Base-by-base conservation (phyloP, 192 early-diverging fungal genomes). In the Coemansia sp. region DNA sequence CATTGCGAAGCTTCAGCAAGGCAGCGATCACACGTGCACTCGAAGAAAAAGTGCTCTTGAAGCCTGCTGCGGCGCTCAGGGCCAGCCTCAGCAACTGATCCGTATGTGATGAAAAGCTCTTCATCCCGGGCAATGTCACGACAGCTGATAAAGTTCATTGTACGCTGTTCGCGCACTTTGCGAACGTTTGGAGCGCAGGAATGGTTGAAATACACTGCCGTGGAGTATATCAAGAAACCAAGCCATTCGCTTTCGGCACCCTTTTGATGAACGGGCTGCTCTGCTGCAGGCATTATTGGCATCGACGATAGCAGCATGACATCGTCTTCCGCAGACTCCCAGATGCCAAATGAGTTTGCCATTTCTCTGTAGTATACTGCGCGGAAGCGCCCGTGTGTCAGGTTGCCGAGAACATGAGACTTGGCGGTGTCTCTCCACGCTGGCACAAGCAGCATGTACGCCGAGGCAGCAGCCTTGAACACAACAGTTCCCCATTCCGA, bases 311-410 rank as follows among this genome's bases (percentile, higher is more conserved):
- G 38, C 38, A 40, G 38, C 20, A 13, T 7, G 5, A 52, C 23
- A 62, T 48, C 48, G 23, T 82, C 80, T 5, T 45, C 56, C 4
- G 81, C 63, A 20, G 70, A 70, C 41, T 90, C 87, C 63, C 87
- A 86, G 58, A 90, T 82, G 0, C 89, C 89, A 78, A 90, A 90
- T 7, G 87, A 87, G 61, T 90, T 90, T 20, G 89, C 82, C 48
- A 85, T 83, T 70, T 90, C 89, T 23, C 86, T 79, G 62, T 76
- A 90, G 49, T 82, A 83, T 9, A 88, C 78, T 0, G 64, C 59
- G 0, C 89, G 77, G 57, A 88, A 90, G 19, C 66, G 60, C 17
- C 13, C 48, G 33, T 85, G 85, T 4, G 63, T 58, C 68, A 74
- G 45, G 0, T 20, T 23, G 14, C 35, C 19, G 25, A 73, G 40